Base-by-base conservation (phyloP, 202 grass and related monocot genomes). In the Carex arenaria region DNA sequence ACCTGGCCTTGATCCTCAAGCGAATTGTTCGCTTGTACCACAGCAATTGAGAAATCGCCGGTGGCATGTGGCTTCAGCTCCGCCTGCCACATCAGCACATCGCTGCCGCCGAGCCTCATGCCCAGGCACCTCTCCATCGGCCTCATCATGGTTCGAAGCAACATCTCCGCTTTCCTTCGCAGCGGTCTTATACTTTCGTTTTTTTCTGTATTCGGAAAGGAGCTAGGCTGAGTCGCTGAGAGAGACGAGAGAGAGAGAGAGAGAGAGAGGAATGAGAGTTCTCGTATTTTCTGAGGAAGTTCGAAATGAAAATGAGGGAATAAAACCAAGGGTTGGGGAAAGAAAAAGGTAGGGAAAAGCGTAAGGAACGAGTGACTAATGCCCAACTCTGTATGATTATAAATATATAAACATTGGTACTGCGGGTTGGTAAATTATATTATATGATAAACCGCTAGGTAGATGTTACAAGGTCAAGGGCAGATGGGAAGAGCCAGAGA, bases 1-100 rank as follows among this genome's bases (percentile, higher is more conserved):
- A 98, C 92, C 95, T 98, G 95, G 26, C 87, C 95, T 87, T 98
- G 95, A 82, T 98, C 95, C 89, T 98, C 95, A 72, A 98, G 88
- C 34, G 73, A 3, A 23, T 81, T 30, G 80, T 98, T 98, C 10
- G 95, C 95, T 85, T 98, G 95, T 42, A 90, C 95, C 38, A 90
- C 92, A 19, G 95, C 95, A 78, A 98, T 91, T 34, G 95, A 98
- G 92, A 95, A 98, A 84, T 94, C 95, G 10, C 95, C 95, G 18
- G 92, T 86, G 42, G 90, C 92, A 79, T 98, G 95, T 18, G 92
- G 95, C 54, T 87, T 87, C 49, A 98, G 90, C 81, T 98, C 95
- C 84, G 89, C 60, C 84, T 98, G 89, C 95, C 95, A 98, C 55
- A 98, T 88, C 80, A 98, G 90, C 31, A 80, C 87, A 61, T 98